Evolutionary conservation across 805 yeast species (phyloP), one percentile per base, ranked within the genome.

Genomic region (Saturnispora bothae): DNA sequence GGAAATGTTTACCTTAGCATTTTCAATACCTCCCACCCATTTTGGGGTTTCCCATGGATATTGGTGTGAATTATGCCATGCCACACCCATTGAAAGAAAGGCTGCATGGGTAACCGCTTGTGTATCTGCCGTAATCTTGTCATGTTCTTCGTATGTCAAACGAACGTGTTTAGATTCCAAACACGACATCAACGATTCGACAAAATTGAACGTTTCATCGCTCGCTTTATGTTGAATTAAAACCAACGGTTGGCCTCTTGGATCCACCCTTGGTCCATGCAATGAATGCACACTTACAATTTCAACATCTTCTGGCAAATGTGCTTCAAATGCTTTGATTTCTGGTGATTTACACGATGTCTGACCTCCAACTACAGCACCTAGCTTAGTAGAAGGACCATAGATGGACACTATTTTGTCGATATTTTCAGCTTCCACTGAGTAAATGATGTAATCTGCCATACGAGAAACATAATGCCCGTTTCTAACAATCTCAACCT

Each of bases 21-120:
- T 89, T 56, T 92, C 98, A 33, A 92, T 66, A 2, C 98, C 97
- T 12, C 97, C 97, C 19, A 76, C 63, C 89, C 95, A 86, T 52
- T 79, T 74, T 1, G 79, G 72, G 3, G 77, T 69, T 45, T 76
- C 79, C 98, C 98, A 92, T 0, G 98, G 98, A 54, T 85, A 92
- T 54, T 82, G 79, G 51, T 78, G 71, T 44, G 71, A 66, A 33
- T 77, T 72, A 48, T 73, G 80, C 98, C 98, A 92, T 5, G 97
- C 97, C 6, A 78, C 76, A 4, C 98, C 98, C 98, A 92, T 92
- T 40, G 94, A 79, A 42, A 92, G 64, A 53, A 92, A 92, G 0
- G 96, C 97, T 10, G 96, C 96, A 56, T 92, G 98, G 0, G 98
- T 92, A 14, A 89, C 95, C 0, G 97, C 97, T 58, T 92, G 98